Percentiles rank a stretch among this genome's conserved stretches.
phyloP scores from a whole-genome alignment of 176 grass and related monocot genomes.

The Pharus latifolius region DNA sequence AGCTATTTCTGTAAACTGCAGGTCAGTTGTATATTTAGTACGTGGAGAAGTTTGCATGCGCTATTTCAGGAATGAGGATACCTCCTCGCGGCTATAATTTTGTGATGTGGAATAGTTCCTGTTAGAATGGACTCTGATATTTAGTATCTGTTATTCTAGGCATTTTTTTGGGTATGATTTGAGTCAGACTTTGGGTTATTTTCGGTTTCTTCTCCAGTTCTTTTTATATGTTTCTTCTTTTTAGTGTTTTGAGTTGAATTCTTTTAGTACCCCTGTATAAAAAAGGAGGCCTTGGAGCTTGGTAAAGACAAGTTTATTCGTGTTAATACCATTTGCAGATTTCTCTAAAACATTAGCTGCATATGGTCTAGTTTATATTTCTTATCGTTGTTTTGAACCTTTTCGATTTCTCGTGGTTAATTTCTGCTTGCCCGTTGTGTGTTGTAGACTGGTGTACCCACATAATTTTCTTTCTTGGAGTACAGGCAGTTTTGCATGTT shows the following conservation, averaged over 20 bases:
- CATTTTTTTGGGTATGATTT: neutral
- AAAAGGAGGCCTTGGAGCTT: slow-evolving; percentile 39
- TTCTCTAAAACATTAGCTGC: neutral
- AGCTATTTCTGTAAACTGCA: slow-evolving; percentile 61
- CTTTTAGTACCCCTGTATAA: slow-evolving; percentile 16
- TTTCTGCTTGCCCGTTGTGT: too few relatives aligned
- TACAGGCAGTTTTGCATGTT: neutral
- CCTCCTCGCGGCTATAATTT: neutral
- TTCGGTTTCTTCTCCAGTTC: neutral
- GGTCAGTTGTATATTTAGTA: slow-evolving; percentile 21
- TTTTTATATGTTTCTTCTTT: neutral
- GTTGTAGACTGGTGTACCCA: too few relatives aligned
- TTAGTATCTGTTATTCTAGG: neutral
- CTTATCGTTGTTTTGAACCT: slow-evolving; percentile 4
- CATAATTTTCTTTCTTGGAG: neutral
- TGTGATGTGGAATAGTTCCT: neutral
- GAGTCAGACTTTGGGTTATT: neutral
- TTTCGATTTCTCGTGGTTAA: too few relatives aligned
- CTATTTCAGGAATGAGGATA: neutral
- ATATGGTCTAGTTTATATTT: neutral
- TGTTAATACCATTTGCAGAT: slow-evolving; percentile 27
- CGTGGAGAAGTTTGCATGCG: neutral
- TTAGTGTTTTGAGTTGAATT: neutral
- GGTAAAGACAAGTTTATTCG: slow-evolving; percentile 27
- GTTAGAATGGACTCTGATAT: neutral